Evolutionary conservation across 2,329 filamentous ascomycete species (phyloP).

Genomic region (Talaromyces islandicus): DNA sequence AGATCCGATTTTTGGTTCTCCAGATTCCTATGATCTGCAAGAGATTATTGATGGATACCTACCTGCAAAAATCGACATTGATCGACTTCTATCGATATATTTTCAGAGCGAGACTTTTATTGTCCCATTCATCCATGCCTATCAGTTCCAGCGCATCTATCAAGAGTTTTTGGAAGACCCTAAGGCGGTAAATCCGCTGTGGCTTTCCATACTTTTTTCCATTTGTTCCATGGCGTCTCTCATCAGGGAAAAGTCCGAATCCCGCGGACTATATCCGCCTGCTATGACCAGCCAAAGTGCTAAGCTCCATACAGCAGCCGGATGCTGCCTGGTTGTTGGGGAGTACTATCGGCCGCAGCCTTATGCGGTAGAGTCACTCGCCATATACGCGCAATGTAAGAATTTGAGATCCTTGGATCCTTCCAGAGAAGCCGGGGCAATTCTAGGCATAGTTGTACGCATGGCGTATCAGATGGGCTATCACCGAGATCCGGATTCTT

Average conservation of each 20-base stretch:
- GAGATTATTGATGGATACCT: constrained; percentile 7
- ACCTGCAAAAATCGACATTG: constrained; percentile 1
- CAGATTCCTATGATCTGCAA: constrained; percentile 1
- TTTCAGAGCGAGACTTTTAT: constrained; percentile 1
- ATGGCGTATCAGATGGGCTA: constrained; percentile 54
- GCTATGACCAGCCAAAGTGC: neutral
- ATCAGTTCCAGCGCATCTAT: constrained; percentile 12
- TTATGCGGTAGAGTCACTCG: constrained; percentile 49
- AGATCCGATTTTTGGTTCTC: constrained; percentile 4
- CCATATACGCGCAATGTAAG: constrained; percentile 49
- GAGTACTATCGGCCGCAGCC: constrained; percentile 47
- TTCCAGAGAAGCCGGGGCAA: constrained; percentile 46
- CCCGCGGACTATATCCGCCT: neutral
- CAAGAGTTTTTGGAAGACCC: constrained; percentile 14
- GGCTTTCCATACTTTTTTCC: constrained; percentile 14
- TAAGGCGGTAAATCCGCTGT: constrained; percentile 6
- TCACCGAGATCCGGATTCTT: constrained; percentile 45
- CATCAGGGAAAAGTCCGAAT: neutral
- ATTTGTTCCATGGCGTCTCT: constrained; percentile 9
- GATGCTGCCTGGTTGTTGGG: constrained; percentile 42
- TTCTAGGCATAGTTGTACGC: constrained; percentile 47
- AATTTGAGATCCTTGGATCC: constrained; percentile 48
- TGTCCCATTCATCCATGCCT: constrained; percentile 8
- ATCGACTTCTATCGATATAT: constrained; percentile 7
- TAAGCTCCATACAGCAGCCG: neutral